A percentile compares a stretch with the other conserved stretches of the same genome.
Conservation (phyloP, 116 monocot species). For the Dioscorea cayenensis region DNA sequence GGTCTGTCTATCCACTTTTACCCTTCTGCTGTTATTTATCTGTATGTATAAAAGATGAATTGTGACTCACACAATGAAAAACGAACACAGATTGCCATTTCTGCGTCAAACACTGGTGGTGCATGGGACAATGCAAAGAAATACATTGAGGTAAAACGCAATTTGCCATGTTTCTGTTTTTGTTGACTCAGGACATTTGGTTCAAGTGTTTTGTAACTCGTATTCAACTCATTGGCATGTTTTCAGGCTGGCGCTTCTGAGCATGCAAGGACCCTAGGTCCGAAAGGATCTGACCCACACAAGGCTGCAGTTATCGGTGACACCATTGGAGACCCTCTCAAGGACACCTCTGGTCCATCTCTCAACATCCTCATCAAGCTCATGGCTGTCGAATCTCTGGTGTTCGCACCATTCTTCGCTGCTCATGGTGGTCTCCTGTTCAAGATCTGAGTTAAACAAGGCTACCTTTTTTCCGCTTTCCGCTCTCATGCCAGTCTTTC, state of each 20-base stretch:
- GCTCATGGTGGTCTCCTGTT: slow-evolving; percentile 86
- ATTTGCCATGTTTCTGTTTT: background rate
- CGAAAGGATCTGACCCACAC: slow-evolving; percentile 90
- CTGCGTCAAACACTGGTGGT: slow-evolving; percentile 95
- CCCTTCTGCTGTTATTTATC: background rate
- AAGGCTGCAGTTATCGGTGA: slow-evolving; percentile 96
- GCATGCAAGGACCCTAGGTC: slow-evolving; percentile 73
- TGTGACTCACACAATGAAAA: background rate
- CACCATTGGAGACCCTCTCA: slow-evolving; percentile 94
- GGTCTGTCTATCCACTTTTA: slow-evolving; percentile 13
- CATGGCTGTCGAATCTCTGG: slow-evolving; percentile 94
- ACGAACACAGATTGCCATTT: slow-evolving; percentile 67
- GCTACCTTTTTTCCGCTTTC: background rate
- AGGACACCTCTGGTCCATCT: slow-evolving; percentile 95
- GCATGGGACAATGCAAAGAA: slow-evolving; percentile 99
- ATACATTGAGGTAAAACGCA: slow-evolving; percentile 67
- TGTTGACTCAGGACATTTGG: background rate
- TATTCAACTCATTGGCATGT: background rate
- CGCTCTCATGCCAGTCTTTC: background rate
- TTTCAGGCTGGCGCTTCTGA: slow-evolving; percentile 78
- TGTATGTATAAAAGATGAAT: background rate
- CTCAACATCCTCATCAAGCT: slow-evolving; percentile 99
- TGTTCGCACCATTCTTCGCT: slow-evolving; percentile 92
- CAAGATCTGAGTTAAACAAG: slow-evolving; percentile 45
- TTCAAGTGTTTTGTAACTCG: background rate